These are phyloP conservation scores for Xylaria sp. DNA, from an alignment of 2,329 filamentous ascomycete species.

Conservation along the genomic window DNA sequence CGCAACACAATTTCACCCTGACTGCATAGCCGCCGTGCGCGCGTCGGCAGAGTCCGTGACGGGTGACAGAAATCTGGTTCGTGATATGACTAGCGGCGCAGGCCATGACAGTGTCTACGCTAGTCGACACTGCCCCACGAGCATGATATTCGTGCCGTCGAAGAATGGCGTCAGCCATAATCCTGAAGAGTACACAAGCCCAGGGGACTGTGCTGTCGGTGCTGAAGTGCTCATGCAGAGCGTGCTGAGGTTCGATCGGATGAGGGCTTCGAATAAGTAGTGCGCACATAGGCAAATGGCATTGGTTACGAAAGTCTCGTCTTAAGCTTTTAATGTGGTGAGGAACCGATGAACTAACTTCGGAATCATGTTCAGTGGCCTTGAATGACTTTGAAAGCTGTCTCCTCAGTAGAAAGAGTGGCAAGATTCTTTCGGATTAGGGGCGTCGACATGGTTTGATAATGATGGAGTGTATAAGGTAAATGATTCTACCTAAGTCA, in stretches of 20 bases:
- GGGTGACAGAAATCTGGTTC: slow-evolving; percentile 56
- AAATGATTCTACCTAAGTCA: not conserved
- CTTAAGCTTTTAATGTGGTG: too few relatives aligned
- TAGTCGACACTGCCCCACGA: slow-evolving; percentile 67
- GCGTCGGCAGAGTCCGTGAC: slow-evolving; percentile 67
- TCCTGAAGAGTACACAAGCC: slow-evolving; percentile 69
- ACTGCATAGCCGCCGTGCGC: slow-evolving; percentile 73
- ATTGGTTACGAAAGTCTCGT: too few relatives aligned
- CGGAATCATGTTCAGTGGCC: too few relatives aligned
- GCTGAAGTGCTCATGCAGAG: slow-evolving; percentile 60
- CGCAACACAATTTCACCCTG: slow-evolving; percentile 71
- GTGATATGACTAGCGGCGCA: slow-evolving; percentile 55
- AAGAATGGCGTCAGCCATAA: slow-evolving; percentile 71
- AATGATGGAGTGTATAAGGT: not conserved
- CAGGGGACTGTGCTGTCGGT: slow-evolving; percentile 66
- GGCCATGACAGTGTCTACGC: slow-evolving; percentile 67
- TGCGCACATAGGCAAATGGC: not conserved
- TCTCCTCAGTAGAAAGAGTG: slow-evolving; percentile 7
- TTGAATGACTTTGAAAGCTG: slow-evolving; percentile 17
- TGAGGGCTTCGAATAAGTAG: slow-evolving; percentile 31
- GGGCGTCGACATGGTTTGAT: slow-evolving; percentile 3
- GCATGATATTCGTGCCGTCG: slow-evolving; percentile 75
- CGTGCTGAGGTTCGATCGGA: slow-evolving; percentile 52
- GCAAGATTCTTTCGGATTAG: slow-evolving; percentile 17
- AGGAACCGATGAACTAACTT: too few relatives aligned